A percentile compares a stretch with the other conserved stretches of the same genome.
Evolutionary conservation across 768 basidiomycete species (phyloP).

Genomic region (Hygrophorus russula): DNA sequence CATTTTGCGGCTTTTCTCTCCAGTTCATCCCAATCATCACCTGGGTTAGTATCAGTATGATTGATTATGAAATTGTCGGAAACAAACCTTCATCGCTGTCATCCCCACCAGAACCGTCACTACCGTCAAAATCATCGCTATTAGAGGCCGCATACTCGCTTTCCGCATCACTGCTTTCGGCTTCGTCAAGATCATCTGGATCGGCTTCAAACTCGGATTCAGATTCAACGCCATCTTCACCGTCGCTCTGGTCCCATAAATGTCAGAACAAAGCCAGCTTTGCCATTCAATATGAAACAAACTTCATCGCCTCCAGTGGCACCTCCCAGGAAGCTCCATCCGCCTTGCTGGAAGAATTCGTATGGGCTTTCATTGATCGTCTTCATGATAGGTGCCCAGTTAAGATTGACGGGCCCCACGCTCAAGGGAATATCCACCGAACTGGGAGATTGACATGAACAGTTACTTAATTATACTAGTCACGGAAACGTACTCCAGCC

Average conservation of each 20-base stretch:
- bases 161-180: conserved; percentile 36
- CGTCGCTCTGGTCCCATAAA: conserved; percentile 23
- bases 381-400: conserved; percentile 99
- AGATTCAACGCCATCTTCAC: conserved; percentile 34
- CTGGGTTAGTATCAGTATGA: conserved; percentile 20
- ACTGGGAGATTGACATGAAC: conserved; percentile 28
- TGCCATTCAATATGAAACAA: conserved; percentile 13
- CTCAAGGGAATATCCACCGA: conserved; percentile 95
- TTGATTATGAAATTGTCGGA: background rate
- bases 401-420: conserved; percentile 93
- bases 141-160: conserved; percentile 64
- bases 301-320: conserved; percentile 57
- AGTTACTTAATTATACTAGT: conserved; percentile 6
- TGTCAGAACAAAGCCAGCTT: conserved; percentile 1
- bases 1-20: conserved; percentile 87
- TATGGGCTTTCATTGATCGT: conserved; percentile 93
- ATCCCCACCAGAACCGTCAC: conserved; percentile 50
- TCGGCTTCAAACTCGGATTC: conserved; percentile 41
- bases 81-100: conserved; percentile 54
- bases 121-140: conserved; percentile 53
- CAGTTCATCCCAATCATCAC: conserved; percentile 95
- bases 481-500: conserved; percentile 74
- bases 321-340: conserved; percentile 85
- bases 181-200: conserved; percentile 43
- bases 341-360: conserved; percentile 93